These are phyloP conservation scores for Apophysomyces ossiformis DNA, from an alignment of 371 early-diverging fungal species.

Conservation along the genomic window DNA sequence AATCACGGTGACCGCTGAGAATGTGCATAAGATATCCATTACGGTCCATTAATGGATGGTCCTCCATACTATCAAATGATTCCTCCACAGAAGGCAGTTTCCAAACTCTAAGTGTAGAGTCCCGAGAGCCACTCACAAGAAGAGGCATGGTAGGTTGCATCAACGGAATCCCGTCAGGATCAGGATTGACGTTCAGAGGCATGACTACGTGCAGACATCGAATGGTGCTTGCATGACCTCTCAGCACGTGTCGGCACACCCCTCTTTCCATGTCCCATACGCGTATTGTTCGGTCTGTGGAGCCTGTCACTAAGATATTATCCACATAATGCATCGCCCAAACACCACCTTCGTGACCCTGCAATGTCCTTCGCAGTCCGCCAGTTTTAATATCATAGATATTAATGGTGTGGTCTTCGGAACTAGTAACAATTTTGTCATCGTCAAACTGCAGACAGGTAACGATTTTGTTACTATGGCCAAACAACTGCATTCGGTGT, in stretches of 20 bases:
- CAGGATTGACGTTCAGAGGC: slow-evolving; percentile 64
- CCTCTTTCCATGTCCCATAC: slow-evolving; percentile 97
- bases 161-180: slow-evolving; percentile 40
- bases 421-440: slow-evolving; percentile 91
- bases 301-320: slow-evolving; percentile 93
- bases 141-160: slow-evolving; percentile 73
- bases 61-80: not conserved
- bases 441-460: slow-evolving; percentile 96
- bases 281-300: slow-evolving; percentile 95
- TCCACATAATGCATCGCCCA: slow-evolving; percentile 96
- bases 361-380: slow-evolving; percentile 65
- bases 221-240: slow-evolving; percentile 96
- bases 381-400: slow-evolving; percentile 88
- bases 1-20: slow-evolving; percentile 83
- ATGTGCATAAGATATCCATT: slow-evolving; percentile 62
- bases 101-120: slow-evolving; percentile 96
- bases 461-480: slow-evolving; percentile 83
- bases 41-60: slow-evolving; percentile 32
- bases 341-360: slow-evolving; percentile 98
- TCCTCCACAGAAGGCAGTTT: slow-evolving; percentile 69
- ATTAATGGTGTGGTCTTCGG: slow-evolving; percentile 86
- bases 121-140: slow-evolving; percentile 97
- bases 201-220: slow-evolving; percentile 89
- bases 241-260: slow-evolving; percentile 82
- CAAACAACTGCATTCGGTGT: slow-evolving; percentile 76